phyloP scores from a whole-genome alignment of 129 eudicot species.

The Gnaphalium uliginosum region DNA sequence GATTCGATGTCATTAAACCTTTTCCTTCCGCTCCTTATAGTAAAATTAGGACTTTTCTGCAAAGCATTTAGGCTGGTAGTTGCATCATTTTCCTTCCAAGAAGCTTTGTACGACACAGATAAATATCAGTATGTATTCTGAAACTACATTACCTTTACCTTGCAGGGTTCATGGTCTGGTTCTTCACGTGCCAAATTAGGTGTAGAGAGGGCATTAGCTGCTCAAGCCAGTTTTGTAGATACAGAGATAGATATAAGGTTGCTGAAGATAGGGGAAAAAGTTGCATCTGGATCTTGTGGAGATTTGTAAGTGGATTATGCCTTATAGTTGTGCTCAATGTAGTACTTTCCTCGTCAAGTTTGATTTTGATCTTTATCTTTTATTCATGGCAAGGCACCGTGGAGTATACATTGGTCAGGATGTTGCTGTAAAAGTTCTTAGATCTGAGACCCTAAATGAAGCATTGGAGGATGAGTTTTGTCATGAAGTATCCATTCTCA shows the following conservation, averaged over 20 bases:
- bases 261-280: conserved; percentile 63
- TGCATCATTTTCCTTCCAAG: background rate
- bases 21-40: background rate
- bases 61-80: background rate
- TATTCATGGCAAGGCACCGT: conserved; percentile 55
- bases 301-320: conserved; percentile 60
- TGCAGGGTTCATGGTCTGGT: conserved; percentile 50
- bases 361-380: conserved; percentile 17
- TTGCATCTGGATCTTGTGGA: conserved; percentile 85
- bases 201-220: conserved; percentile 41
- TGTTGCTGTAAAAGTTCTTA: conserved; percentile 84
- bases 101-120: conserved; percentile 8
- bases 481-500: conserved; percentile 72
- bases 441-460: conserved; percentile 65
- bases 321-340: conserved; percentile 6
- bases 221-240: conserved; percentile 40
- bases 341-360: background rate
- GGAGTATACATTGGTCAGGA: conserved; percentile 80
- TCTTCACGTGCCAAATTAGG: conserved; percentile 54
- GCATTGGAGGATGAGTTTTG: conserved; percentile 75
- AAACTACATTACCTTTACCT: conserved; percentile 9
- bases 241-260: conserved; percentile 78
- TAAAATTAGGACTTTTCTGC: background rate
- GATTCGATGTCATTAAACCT: background rate
- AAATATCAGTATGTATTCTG: conserved; percentile 1